Evolutionary conservation across 164 flowering plant species (phyloP), one percentile per base, ranked within the genome.

Genomic region (Vitis riparia): DNA sequence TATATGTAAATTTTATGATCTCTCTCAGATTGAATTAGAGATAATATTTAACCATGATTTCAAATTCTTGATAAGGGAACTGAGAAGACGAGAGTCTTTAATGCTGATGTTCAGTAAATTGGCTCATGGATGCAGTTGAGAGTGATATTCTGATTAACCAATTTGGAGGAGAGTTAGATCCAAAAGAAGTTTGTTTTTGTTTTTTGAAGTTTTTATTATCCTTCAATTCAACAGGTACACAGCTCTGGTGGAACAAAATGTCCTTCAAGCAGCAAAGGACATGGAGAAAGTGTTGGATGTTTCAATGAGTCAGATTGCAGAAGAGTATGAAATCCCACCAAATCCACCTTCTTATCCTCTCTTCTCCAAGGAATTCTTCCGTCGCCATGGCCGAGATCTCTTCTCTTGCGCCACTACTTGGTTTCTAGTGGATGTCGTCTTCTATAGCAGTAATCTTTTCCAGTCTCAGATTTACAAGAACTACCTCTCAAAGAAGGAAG

Each of bases 391-490:
- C 58, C 83, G 77, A 0, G 83, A 88, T 62, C 87, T 89, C 57
- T 77, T 88, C 72, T 59, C 84, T 5, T 82, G 84, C 12, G 55
- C 89, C n/a, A 3, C 73, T 19, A 7, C 83, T 6, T 89, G 94
- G 94, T 78, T 85, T 55, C 79, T 89, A 0, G 66, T 89, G 0
- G 94, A 89, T 62, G 19, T 88, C 3, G 87, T 79, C 13, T 89
- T 89, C 69, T 89, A 89, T 77, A 81, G 87, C 65, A 81, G 64
- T 81, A 86, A 78, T 68, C 89, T 89, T 30, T 80, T 81, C 79
- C 90, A 85, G 67, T 69, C 78, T 10, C 61, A 75, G 10, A 80
- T 83, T 9, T 85, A 66, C 77, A 29, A 53, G 0, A 5, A 17
- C 11, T 63, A 15, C 52, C 52, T 68, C 30, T n/a, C 37, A 2